phyloP scores from a whole-genome alignment of 2,329 filamentous ascomycete species.

The Arthroderma sp. region DNA sequence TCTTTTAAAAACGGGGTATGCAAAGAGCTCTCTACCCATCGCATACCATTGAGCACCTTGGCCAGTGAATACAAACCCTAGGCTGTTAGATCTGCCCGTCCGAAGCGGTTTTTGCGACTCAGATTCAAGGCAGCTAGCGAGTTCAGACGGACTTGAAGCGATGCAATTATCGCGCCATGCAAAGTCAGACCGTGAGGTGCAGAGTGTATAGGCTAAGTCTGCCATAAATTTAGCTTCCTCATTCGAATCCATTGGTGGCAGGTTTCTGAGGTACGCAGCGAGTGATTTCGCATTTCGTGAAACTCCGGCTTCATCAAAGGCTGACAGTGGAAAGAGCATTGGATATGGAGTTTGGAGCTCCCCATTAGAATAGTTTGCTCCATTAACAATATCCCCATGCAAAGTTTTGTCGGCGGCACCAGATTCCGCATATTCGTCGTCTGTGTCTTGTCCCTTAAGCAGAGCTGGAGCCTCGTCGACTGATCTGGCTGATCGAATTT shows the following conservation, averaged over 20 bases:
- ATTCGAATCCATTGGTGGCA: neutral
- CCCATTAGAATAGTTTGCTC: neutral
- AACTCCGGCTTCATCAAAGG: conserved; percentile 16
- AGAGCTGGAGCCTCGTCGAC: neutral
- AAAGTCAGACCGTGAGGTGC: neutral
- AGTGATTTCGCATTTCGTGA: conserved; percentile 22
- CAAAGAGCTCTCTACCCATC: conserved; percentile 12
- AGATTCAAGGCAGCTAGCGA: neutral
- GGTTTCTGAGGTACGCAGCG: neutral
- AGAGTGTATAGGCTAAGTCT: conserved; percentile 2
- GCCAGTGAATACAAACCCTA: conserved; percentile 11
- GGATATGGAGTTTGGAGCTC: neutral
- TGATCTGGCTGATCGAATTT: neutral
- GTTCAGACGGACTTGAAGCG: neutral
- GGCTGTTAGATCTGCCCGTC: neutral
- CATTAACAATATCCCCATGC: neutral
- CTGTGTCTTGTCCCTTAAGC: neutral
- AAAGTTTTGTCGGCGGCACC: conserved; percentile 1
- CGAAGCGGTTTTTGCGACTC: neutral
- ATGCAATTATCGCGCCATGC: neutral
- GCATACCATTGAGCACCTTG: conserved; percentile 12
- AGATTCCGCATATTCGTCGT: neutral
- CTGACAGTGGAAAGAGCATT: conserved; percentile 8
- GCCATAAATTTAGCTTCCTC: neutral
- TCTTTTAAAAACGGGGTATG: conserved; percentile 7